Percentiles rank a stretch among this genome's conserved stretches.
phyloP scores from a whole-genome alignment of 1,284 basidiomycete genomes.

The Naganishia sp. region DNA sequence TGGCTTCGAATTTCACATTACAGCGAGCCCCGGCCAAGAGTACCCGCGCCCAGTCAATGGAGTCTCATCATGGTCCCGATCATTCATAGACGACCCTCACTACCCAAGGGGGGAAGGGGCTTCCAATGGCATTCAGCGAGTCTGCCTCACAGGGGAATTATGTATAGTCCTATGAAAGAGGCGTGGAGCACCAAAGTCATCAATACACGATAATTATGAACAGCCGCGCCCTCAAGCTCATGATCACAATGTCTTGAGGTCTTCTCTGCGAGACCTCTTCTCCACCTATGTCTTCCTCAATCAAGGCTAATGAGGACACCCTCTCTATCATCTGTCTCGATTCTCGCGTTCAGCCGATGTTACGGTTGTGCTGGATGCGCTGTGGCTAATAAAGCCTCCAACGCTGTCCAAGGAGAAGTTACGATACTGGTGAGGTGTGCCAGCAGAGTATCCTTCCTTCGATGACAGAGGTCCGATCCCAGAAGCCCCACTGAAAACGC shows the following conservation, averaged over 20 bases:
- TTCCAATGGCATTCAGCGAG: too few species aligned
- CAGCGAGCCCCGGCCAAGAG: too few species aligned
- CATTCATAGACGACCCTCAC: too few species aligned
- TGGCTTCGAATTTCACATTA: too few species aligned
- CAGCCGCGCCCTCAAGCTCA: too few species aligned
- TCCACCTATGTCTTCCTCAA: not conserved
- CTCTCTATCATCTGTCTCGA: not conserved
- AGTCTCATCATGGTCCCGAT: too few species aligned
- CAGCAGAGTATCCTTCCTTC: slow-evolving; percentile 3
- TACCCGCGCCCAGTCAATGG: too few species aligned
- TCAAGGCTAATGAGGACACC: not conserved
- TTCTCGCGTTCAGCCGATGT: not conserved
- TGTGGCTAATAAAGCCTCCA: not conserved
- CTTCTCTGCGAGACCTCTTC: not conserved
- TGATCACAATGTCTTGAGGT: not conserved
- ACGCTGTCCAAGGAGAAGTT: slow-evolving; percentile 13
- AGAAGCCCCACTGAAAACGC: slow-evolving; percentile 5
- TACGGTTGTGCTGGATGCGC: not conserved
- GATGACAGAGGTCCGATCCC: not conserved
- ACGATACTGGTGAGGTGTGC: not conserved
- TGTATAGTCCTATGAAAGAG: too few species aligned
- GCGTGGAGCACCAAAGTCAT: too few species aligned
- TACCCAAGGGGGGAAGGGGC: too few species aligned
- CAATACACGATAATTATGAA: too few species aligned
- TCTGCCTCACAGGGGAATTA: too few species aligned